Conservation (phyloP, 352 stramenopile species). For the Phytophthora lateralis region DNA sequence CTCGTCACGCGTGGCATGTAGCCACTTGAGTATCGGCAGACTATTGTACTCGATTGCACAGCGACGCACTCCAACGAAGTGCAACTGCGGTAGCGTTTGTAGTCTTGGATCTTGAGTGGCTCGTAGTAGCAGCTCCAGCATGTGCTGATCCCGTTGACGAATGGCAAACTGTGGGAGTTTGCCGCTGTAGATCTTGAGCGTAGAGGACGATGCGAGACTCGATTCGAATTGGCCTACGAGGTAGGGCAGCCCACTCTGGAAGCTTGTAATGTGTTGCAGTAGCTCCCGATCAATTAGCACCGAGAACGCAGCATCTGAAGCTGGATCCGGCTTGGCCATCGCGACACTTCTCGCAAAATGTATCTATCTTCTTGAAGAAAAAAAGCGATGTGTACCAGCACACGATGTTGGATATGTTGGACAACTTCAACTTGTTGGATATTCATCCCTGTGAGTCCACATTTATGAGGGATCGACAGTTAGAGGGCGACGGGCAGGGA, state of each 20-base stretch:
- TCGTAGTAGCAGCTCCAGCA: conserved; percentile 24
- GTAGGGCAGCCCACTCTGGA: conserved; percentile 32
- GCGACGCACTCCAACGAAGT: conserved; percentile 33
- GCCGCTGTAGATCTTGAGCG: conserved; percentile 24
- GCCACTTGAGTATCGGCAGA: conserved; percentile 32
- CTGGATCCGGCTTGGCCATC: background rate
- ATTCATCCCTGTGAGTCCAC: too few relatives aligned
- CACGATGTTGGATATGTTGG: conserved; percentile 1
- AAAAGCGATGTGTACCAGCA: too few relatives aligned
- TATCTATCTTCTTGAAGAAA: conserved; percentile 3
- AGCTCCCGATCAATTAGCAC: conserved; percentile 28
- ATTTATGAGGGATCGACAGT: too few relatives aligned
- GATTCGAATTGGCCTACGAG: conserved; percentile 26
- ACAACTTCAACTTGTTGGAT: too few relatives aligned
- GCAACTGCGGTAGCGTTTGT: conserved; percentile 18
- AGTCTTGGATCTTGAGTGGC: conserved; percentile 11
- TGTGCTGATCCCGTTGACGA: conserved; percentile 26
- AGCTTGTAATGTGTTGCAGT: conserved; percentile 32
- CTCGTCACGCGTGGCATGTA: conserved; percentile 27
- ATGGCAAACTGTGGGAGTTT: conserved; percentile 36
- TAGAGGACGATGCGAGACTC: conserved; percentile 19
- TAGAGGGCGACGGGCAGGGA: too few relatives aligned
- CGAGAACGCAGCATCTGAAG: conserved; percentile 13
- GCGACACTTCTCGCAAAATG: conserved; percentile 2
- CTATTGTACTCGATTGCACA: conserved; percentile 39